Percentiles rank a stretch among this genome's conserved stretches.
Conservation (phyloP, 1,284 basidiomycete genomes). For the Rhodotorula sp. region DNA sequence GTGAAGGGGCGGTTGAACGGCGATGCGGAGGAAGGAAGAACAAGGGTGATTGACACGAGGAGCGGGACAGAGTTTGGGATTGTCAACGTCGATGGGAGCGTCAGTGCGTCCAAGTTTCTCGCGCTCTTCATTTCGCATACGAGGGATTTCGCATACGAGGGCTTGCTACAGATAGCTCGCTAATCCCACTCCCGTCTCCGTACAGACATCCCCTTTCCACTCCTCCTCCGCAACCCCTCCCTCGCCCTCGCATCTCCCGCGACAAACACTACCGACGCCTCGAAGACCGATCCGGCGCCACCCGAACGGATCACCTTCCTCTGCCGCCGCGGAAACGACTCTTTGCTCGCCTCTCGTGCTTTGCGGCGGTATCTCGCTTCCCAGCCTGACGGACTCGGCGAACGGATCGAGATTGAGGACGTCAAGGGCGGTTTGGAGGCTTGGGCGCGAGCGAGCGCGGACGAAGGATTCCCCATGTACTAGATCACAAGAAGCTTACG, state of each 20-base stretch:
- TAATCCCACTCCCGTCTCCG: neutral
- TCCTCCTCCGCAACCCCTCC: constrained; percentile 62
- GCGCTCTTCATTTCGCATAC: neutral
- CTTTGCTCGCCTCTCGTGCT: constrained; percentile 75
- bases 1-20: constrained; percentile 9
- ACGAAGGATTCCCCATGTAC: constrained; percentile 68
- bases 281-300: neutral
- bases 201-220: constrained; percentile 66
- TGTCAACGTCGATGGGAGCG: constrained; percentile 71
- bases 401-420: constrained; percentile 58
- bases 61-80: constrained; percentile 80
- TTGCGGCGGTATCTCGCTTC: constrained; percentile 50
- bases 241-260: constrained; percentile 33
- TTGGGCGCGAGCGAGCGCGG: constrained; percentile 16
- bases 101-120: constrained; percentile 60
- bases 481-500: constrained; percentile 45
- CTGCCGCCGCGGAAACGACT: constrained; percentile 91
- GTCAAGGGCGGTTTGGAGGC: constrained; percentile 67
- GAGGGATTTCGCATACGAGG: neutral
- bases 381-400: constrained; percentile 33
- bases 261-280: constrained; percentile 1
- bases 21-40: neutral
- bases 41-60: constrained; percentile 74
- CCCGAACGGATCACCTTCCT: constrained; percentile 60
- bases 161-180: neutral